Evolutionary conservation across 1,284 basidiomycete species (phyloP).

Genomic region (Ceratobasidium sp.): DNA sequence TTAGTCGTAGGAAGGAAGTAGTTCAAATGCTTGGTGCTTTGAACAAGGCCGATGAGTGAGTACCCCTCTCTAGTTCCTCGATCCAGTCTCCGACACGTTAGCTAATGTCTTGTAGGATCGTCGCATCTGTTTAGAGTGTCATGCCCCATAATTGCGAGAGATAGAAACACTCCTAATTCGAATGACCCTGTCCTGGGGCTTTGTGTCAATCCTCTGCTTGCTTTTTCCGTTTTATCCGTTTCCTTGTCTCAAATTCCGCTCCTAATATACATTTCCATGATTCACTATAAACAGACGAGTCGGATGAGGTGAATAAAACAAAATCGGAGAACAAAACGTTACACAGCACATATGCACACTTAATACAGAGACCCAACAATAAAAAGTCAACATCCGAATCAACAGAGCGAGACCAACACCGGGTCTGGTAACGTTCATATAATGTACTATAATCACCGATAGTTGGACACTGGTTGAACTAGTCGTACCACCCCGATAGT

Average conservation of each 20-base stretch:
- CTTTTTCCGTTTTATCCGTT: conserved; percentile 19
- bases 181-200: neutral
- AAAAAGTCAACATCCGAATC: neutral
- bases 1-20: conserved; percentile 88
- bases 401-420: neutral
- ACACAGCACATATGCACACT: conserved; percentile 1
- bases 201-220: conserved; percentile 17
- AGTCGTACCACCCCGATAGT: conserved; percentile 70
- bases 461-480: neutral
- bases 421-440: neutral
- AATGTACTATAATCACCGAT: neutral
- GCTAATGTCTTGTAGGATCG: conserved; percentile 44
- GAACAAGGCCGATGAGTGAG: conserved; percentile 91
- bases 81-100: neutral
- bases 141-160: neutral
- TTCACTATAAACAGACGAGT: conserved; percentile 7
- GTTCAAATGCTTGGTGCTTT: conserved; percentile 87
- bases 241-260: conserved; percentile 8
- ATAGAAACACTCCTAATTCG: conserved; percentile 39
- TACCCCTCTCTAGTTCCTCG: conserved; percentile 47
- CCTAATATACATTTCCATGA: conserved; percentile 39
- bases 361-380: conserved; percentile 13
- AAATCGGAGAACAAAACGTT: neutral
- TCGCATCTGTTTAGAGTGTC: conserved; percentile 46
- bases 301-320: neutral